Evolutionary conservation across 345 rosid species (phyloP), one percentile per base, ranked within the genome.

Genomic region (Melaleuca alternifolia): DNA sequence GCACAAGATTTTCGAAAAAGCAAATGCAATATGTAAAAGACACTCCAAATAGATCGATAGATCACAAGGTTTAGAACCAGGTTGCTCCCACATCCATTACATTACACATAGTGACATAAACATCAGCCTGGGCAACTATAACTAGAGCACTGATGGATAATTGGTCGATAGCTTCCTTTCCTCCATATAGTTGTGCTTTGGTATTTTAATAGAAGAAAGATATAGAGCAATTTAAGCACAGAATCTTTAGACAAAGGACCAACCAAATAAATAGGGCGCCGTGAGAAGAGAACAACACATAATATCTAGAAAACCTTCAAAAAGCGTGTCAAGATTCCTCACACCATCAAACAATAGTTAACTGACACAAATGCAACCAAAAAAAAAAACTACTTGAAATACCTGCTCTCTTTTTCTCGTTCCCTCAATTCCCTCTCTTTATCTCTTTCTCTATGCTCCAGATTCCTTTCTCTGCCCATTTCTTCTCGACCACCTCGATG

Each of bases 331-430:
- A 33, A 65, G 33, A 33, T 65, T 33, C 18, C 44, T 33, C 46
- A 33, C 46, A 65, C 79, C 79, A 65, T 65, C 79, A 65, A 24
- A 33, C 11, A 3, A 16, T 9, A 65, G 46, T 33, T 33, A 65
- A 65, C 79, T 10, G 1, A 65, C 46, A 33, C 12, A 33, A 51
- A 33, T 2, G 13, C 24, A 71, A 71, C 79, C 79, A 33, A 54
- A 8, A 81, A 59, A 51, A 77, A 33, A 26, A 71, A 46, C 10
- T 33, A 33, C 24, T 33, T 33, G 79, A 50, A 77, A 56, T 91
- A 97, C 99, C 99, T 96, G 97, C 82, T 93, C 85, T 93, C 97
- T 92, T 94, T 92, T 44, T 94, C 97, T 6, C 92, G 93, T 62
- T 94, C 97, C 89, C 91, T 91, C 56, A 88, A 51, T 46, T 92